phyloP scores from a whole-genome alignment of 805 yeast species.

The Candida sanyiensis region DNA sequence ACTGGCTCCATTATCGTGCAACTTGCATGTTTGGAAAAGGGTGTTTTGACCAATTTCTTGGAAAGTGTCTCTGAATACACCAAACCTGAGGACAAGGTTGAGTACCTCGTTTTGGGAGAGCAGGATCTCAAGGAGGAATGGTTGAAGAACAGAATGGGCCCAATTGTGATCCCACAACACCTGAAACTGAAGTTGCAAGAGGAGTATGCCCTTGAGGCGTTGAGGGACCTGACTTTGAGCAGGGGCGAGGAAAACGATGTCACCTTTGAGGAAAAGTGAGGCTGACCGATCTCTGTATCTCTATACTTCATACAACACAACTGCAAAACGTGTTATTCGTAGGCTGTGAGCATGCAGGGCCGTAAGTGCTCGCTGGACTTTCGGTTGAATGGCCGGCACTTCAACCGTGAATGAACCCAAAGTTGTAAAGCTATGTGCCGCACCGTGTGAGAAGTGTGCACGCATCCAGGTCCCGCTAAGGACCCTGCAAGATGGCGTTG shows the following conservation, averaged over 20 bases:
- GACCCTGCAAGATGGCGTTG: too few species aligned
- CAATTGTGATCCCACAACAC: conserved; percentile 15
- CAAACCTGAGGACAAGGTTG: conserved; percentile 13
- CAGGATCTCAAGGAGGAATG: conserved; percentile 22
- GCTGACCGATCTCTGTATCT: too few species aligned
- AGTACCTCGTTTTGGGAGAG: conserved; percentile 16
- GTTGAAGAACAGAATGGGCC: conserved; percentile 21
- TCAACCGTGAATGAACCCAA: too few species aligned
- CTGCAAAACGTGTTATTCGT: too few species aligned
- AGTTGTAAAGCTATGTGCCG: too few species aligned
- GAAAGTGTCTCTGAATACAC: neutral
- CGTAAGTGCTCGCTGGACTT: too few species aligned
- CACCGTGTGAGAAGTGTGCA: too few species aligned
- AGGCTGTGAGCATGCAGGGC: too few species aligned
- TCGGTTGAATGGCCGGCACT: too few species aligned
- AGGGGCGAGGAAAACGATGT: conserved; percentile 10
- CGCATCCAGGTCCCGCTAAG: too few species aligned
- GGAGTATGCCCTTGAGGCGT: conserved; percentile 7
- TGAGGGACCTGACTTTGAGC: conserved; percentile 6
- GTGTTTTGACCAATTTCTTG: conserved; percentile 10
- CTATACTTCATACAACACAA: too few species aligned
- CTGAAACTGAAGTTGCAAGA: conserved; percentile 10
- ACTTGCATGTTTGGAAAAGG: conserved; percentile 17
- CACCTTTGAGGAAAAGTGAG: conserved; percentile 2
- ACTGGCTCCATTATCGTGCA: conserved; percentile 14